Percentiles rank a stretch among this genome's conserved stretches.
Evolutionary conservation across 768 basidiomycete species (phyloP).

Genomic region (Trichaptum fuscoviolaceum): DNA sequence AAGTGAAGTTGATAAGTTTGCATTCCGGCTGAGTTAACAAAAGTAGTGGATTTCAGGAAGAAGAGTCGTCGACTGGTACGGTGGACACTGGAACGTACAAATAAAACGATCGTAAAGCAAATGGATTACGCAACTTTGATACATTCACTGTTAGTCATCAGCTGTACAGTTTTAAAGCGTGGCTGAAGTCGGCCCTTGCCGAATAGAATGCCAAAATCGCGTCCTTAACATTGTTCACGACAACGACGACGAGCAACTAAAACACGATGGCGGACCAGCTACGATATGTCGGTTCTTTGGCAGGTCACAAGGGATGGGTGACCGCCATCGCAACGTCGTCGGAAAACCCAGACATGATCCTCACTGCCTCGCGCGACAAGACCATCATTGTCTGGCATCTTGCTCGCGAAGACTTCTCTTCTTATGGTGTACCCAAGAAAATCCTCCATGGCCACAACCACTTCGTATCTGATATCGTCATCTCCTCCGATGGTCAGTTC

Average conservation of each 20-base stretch:
- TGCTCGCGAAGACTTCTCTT: slow-evolving; percentile 80
- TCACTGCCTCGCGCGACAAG: slow-evolving; percentile 99
- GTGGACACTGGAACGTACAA: too few relatives aligned
- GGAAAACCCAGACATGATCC: slow-evolving; percentile 98
- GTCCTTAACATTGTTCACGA: background rate
- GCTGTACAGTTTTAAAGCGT: slow-evolving; percentile 4
- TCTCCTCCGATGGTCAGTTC: slow-evolving; percentile 99
- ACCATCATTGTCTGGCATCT: slow-evolving; percentile 99
- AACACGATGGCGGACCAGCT: slow-evolving; percentile 73
- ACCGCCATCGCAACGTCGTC: slow-evolving; percentile 98
- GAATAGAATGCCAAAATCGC: background rate
- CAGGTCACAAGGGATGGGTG: slow-evolving; percentile 96
- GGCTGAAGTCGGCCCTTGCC: background rate
- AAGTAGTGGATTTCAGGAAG: too few relatives aligned
- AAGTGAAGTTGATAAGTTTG: background rate
- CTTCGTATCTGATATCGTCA: slow-evolving; percentile 98
- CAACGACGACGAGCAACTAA: background rate
- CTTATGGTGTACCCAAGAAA: slow-evolving; percentile 95
- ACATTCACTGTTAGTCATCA: background rate
- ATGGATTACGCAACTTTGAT: too few relatives aligned
- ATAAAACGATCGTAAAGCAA: too few relatives aligned
- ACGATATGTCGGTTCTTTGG: slow-evolving; percentile 86
- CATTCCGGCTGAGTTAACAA: too few relatives aligned
- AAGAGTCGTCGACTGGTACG: background rate
- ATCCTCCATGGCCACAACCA: slow-evolving; percentile 99